These are phyloP conservation scores for Seiridium unicorne DNA, from an alignment of 2,329 filamentous ascomycete species.

Conservation along the genomic window DNA sequence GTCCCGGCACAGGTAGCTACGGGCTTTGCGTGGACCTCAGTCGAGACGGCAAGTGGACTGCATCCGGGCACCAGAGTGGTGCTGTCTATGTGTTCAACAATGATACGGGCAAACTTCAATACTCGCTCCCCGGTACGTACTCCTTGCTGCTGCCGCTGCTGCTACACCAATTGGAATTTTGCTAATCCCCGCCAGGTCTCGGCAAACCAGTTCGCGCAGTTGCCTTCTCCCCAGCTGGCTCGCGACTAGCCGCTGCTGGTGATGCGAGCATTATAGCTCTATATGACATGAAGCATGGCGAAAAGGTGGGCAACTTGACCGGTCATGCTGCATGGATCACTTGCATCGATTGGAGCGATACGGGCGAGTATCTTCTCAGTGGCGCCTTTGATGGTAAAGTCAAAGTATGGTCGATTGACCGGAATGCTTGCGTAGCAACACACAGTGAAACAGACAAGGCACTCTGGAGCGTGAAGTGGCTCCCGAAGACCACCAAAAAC, in stretches of 20 bases:
- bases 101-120: constrained; percentile 77
- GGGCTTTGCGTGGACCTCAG: constrained; percentile 83
- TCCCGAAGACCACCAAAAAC: constrained; percentile 68
- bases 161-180: neutral
- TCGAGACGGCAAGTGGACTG: constrained; percentile 78
- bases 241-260: constrained; percentile 82
- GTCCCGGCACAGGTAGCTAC: constrained; percentile 75
- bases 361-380: constrained; percentile 86
- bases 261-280: constrained; percentile 86
- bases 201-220: constrained; percentile 83
- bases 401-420: constrained; percentile 93
- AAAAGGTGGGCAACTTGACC: constrained; percentile 80
- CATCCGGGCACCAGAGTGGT: constrained; percentile 90
- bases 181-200: constrained; percentile 55
- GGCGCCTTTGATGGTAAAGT: constrained; percentile 90
- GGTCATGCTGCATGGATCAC: constrained; percentile 82
- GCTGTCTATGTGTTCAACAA: constrained; percentile 95
- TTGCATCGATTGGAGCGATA: constrained; percentile 88
- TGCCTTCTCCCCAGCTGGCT: constrained; percentile 83
- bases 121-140: constrained; percentile 75
- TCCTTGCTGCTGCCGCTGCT: neutral
- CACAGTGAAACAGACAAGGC: constrained; percentile 86
- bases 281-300: constrained; percentile 89
- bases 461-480: constrained; percentile 81
- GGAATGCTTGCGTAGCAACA: constrained; percentile 82